Evolutionary conservation across 192 early-diverging fungal species (phyloP).

Genomic region (Backusella sp.): DNA sequence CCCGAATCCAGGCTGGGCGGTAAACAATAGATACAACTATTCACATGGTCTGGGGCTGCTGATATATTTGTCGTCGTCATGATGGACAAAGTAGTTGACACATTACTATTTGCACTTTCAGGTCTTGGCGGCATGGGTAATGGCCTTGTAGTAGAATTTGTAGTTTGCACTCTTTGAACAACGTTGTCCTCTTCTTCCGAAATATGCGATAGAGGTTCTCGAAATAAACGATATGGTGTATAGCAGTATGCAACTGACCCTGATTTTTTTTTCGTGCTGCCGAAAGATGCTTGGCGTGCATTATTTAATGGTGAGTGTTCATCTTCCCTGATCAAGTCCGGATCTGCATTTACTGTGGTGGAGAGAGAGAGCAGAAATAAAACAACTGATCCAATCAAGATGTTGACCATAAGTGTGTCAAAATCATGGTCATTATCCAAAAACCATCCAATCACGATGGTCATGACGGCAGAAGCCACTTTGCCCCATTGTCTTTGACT

Average conservation of each 20-base stretch:
- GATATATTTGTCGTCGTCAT: background rate
- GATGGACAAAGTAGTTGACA: background rate
- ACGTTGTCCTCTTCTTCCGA: slow-evolving; percentile 25
- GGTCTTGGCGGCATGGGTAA: background rate
- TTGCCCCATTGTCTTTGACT: slow-evolving; percentile 24
- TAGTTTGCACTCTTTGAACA: background rate
- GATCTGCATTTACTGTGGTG: background rate
- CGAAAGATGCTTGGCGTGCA: background rate
- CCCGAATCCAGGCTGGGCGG: background rate
- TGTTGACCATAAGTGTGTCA: slow-evolving; percentile 24
- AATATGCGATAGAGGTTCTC: slow-evolving; percentile 22
- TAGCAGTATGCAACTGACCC: slow-evolving; percentile 6
- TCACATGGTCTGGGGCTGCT: background rate
- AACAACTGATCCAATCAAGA: slow-evolving; percentile 14
- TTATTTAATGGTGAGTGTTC: slow-evolving; percentile 18
- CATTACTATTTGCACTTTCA: background rate
- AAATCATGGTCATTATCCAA: slow-evolving; percentile 27
- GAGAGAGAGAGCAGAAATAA: slow-evolving; percentile 24
- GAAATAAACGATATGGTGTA: slow-evolving; percentile 26
- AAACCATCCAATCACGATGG: slow-evolving; percentile 22
- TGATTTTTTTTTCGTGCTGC: slow-evolving; percentile 2
- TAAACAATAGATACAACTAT: background rate
- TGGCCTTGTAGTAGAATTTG: background rate
- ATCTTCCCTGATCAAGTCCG: background rate
- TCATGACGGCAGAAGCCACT: slow-evolving; percentile 5